Conservation (phyloP, 2,329 filamentous ascomycete species). For the Penicillium decumbens region DNA sequence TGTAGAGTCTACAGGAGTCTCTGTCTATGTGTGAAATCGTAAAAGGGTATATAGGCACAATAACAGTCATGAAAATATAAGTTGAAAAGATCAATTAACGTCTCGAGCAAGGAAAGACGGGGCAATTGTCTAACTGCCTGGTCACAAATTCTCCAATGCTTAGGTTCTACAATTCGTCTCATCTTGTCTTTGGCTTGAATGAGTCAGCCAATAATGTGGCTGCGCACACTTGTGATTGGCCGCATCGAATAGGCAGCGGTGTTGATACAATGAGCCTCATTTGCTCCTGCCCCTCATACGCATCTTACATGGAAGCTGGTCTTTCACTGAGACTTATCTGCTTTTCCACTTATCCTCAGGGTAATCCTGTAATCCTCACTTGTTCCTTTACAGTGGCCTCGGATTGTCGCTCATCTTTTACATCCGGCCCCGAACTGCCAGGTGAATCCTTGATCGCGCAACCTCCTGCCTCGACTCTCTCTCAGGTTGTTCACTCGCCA, state of each 20-base stretch:
- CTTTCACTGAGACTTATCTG: neutral
- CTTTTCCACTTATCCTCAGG: neutral
- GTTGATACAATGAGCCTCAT: conserved; percentile 2
- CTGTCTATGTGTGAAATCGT: no score
- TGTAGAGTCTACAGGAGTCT: no score
- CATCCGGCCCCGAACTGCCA: neutral
- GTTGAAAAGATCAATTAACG: no score
- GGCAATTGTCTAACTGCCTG: no score
- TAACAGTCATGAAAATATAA: no score
- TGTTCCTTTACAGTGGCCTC: neutral
- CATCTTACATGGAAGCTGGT: neutral
- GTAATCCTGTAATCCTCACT: neutral
- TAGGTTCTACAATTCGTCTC: no score
- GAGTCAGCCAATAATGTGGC: neutral
- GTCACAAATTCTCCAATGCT: no score
- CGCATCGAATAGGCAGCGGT: no score
- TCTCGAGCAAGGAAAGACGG: no score
- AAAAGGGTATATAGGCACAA: no score
- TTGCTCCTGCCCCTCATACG: neutral
- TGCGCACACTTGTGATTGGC: neutral
- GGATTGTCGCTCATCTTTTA: neutral
- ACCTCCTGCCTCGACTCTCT: neutral
- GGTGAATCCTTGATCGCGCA: neutral
- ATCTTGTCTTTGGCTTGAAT: neutral
- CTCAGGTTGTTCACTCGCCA: neutral